Percentiles rank a stretch among this genome's conserved stretches.
phyloP scores from a whole-genome alignment of 2,329 filamentous ascomycete genomes.

The Neonectria neomacrospora region DNA sequence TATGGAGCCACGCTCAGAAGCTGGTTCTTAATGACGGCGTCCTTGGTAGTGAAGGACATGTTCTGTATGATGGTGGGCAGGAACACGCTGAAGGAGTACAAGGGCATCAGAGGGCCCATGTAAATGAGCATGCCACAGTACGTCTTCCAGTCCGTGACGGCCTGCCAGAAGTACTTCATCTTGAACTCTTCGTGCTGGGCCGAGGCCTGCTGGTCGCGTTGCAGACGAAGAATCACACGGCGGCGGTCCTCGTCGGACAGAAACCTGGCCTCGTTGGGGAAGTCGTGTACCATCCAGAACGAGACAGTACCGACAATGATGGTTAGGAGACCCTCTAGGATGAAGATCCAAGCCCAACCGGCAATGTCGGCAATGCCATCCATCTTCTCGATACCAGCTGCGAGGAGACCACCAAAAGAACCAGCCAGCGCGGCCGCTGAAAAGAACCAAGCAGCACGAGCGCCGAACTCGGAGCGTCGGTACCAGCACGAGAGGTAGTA shows the following conservation, averaged over 20 bases:
- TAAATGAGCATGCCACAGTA: constrained; percentile 80
- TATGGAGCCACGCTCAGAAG: constrained; percentile 61
- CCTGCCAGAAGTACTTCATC: constrained; percentile 76
- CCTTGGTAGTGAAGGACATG: constrained; percentile 54
- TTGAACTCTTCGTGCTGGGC: constrained; percentile 81
- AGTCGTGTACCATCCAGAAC: constrained; percentile 86
- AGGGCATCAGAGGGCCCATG: constrained; percentile 77
- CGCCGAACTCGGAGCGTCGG: constrained; percentile 79
- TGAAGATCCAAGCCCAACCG: constrained; percentile 75
- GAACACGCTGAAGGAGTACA: constrained; percentile 83
- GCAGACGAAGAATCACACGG: constrained; percentile 77
- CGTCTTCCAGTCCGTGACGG: constrained; percentile 86
- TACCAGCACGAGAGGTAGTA: constrained; percentile 91
- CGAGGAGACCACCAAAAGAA: constrained; percentile 79
- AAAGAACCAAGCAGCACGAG: constrained; percentile 86
- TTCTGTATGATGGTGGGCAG: constrained; percentile 79
- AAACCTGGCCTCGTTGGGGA: constrained; percentile 80
- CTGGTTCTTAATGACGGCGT: constrained; percentile 52
- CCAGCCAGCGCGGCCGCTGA: constrained; percentile 83
- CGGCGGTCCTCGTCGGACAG: constrained; percentile 75
- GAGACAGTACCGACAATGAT: constrained; percentile 73
- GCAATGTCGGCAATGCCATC: constrained; percentile 66
- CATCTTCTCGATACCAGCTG: constrained; percentile 78
- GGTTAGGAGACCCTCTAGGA: constrained; percentile 77
- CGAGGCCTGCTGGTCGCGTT: constrained; percentile 77